Percentiles rank a stretch among this genome's conserved stretches.
phyloP scores from a whole-genome alignment of 345 rosid genomes.

The Arabis hirsuta region DNA sequence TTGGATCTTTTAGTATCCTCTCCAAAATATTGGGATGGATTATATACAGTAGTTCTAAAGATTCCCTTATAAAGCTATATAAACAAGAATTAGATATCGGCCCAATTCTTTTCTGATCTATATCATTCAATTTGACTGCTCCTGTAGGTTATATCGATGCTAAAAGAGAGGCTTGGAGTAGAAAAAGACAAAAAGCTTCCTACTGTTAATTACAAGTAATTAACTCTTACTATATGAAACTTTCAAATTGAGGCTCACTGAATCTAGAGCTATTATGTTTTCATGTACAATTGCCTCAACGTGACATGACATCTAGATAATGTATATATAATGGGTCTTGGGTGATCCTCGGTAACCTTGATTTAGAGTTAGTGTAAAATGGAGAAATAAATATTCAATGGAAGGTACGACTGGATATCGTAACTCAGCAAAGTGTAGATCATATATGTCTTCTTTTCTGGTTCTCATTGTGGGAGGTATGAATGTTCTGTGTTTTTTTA shows the following conservation, averaged over 20 bases:
- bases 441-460: neutral
- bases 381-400: conserved; percentile 1
- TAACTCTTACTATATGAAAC: conserved; percentile 14
- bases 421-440: conserved; percentile 3
- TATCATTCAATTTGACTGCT: conserved; percentile 26
- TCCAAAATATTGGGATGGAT: conserved; percentile 2
- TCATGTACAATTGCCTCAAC: conserved; percentile 11
- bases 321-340: conserved; percentile 1
- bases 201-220: conserved; percentile 77
- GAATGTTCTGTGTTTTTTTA: neutral
- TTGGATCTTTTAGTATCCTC: conserved; percentile 27
- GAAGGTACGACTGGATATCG: neutral
- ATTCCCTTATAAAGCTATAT: neutral
- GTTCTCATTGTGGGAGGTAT: neutral
- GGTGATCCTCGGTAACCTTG: conserved; percentile 9
- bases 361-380: conserved; percentile 12
- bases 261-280: conserved; percentile 25
- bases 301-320: no score
- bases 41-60: neutral
- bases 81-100: conserved; percentile 1
- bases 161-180: conserved; percentile 85
- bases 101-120: neutral
- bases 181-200: conserved; percentile 71
- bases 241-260: conserved; percentile 21
- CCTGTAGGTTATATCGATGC: conserved; percentile 76